Base-by-base conservation (phyloP, 73 alveolate genomes). In the Paramecium primaurelia region DNA sequence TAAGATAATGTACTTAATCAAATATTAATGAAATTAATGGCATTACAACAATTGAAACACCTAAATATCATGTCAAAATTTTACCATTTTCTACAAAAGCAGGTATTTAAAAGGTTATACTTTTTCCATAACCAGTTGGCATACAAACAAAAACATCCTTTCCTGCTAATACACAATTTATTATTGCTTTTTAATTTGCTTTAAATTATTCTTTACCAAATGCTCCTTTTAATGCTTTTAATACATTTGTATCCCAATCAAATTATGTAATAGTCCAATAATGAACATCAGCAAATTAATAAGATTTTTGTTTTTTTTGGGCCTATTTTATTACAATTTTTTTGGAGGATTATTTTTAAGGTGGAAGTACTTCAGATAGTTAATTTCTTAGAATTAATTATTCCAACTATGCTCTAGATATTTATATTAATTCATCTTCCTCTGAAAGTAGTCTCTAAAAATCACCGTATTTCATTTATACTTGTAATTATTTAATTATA, bases 101-200 rank as follows among this genome's bases (percentile, higher is more conserved):
- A 0, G 99, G 99, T 7, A 97, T 94, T 92, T 97, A 97, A 92
- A 96, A 97, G 5, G 98, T 96, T 32, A 97, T 88, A 28, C 98
- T 93, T 87, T 97, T 97, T 12, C 99, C 99, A 18, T 96, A 99
- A 14, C 99, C 99, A 14, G 99, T 97, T 3, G 99, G 99, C 99
- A 97, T 96, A 85, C 98, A 93, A n/a, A 97, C 99, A 88, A 97
- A 97, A 36, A 97, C 97, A 86, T 97, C 99, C 88, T 96, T 91
- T 60, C 97, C 96, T 2, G 93, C 91, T 59, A 97, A 85, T 34
- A 95, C 95, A 3, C 98, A 97, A 86, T 97, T 96, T 45, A 97
- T 97, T 51, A 97, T 97, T 77, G 97, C 99, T 51, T 97, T 77
- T 93, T 97, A 97, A 92, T 94, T 93, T 54, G 96, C 96, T 16